phyloP scores from a whole-genome alignment of 2,329 filamentous ascomycete genomes.

The Aspergillus latus region DNA sequence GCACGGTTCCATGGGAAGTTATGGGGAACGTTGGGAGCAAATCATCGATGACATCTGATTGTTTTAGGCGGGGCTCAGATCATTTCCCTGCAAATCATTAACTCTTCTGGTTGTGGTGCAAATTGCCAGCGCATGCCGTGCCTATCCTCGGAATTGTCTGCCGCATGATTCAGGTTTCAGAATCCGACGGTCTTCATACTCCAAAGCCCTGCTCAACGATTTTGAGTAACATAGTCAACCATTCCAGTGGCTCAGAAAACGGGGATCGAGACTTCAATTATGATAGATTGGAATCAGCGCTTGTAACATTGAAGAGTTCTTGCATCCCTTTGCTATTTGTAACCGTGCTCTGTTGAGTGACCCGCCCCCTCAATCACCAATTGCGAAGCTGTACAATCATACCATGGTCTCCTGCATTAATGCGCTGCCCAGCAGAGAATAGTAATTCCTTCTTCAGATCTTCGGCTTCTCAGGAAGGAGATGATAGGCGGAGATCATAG shows the following conservation, averaged over 20 bases:
- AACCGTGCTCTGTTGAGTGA: neutral
- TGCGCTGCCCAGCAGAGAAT: slow-evolving; percentile 9
- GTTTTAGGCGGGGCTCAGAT: slow-evolving; percentile 16
- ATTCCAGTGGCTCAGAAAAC: neutral
- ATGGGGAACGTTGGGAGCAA: slow-evolving; percentile 16
- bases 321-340: neutral
- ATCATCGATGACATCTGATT: slow-evolving; percentile 13
- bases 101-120: slow-evolving; percentile 20
- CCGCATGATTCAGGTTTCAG: slow-evolving; percentile 15
- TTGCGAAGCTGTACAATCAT: neutral
- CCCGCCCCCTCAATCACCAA: neutral
- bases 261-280: neutral
- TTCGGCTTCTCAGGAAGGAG: neutral
- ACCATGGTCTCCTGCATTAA: slow-evolving; percentile 10
- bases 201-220: neutral
- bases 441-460: slow-evolving; percentile 4
- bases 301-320: neutral
- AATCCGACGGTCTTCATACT: neutral
- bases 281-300: neutral
- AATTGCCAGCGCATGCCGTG: slow-evolving; percentile 19
- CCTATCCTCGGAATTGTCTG: slow-evolving; percentile 23
- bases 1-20: slow-evolving; percentile 25
- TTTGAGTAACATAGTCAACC: neutral
- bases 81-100: slow-evolving; percentile 25
- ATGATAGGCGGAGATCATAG: slow-evolving; percentile 2